phyloP scores from a whole-genome alignment of 2,329 filamentous ascomycete species.

The Epichloe uncinata region DNA sequence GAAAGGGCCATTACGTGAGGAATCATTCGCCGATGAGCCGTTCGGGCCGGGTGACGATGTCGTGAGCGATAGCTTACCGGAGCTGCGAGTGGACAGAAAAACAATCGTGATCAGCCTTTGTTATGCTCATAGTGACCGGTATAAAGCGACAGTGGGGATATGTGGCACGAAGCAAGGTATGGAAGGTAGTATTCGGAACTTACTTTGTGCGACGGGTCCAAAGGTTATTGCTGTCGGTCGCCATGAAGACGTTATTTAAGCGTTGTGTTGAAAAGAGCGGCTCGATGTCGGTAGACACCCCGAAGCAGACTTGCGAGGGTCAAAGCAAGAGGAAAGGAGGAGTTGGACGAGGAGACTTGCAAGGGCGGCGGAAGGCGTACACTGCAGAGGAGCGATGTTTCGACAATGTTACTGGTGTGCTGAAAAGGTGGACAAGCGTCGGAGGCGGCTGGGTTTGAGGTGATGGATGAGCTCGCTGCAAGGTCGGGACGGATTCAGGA shows the following conservation, averaged over 20 bases:
- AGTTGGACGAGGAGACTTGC: background rate
- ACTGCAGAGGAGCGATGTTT: background rate
- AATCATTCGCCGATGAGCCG: slow-evolving; percentile 37
- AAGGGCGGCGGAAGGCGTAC: background rate
- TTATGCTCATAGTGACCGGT: background rate
- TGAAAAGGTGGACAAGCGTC: background rate
- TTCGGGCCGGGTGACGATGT: slow-evolving; percentile 48
- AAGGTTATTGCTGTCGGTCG: slow-evolving; percentile 29
- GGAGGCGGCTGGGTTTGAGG: background rate
- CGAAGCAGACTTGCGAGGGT: slow-evolving; percentile 11
- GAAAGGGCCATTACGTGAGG: slow-evolving; percentile 48
- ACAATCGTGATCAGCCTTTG: background rate
- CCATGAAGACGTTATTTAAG: slow-evolving; percentile 34
- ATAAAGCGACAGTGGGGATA: background rate
- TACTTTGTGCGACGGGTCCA: slow-evolving; percentile 81
- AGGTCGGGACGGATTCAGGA: background rate
- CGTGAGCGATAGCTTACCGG: slow-evolving; percentile 82
- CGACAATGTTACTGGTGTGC: background rate
- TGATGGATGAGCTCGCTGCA: background rate
- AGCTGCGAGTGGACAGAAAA: slow-evolving; percentile 32
- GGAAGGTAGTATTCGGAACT: slow-evolving; percentile 18
- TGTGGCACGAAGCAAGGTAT: background rate
- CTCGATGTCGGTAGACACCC: slow-evolving; percentile 11
- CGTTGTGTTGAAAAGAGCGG: slow-evolving; percentile 7
- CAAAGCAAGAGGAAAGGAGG: slow-evolving; percentile 3